Evolutionary conservation across 2,329 filamentous ascomycete species (phyloP).

Genomic region (Emmonsiellopsis sp.): DNA sequence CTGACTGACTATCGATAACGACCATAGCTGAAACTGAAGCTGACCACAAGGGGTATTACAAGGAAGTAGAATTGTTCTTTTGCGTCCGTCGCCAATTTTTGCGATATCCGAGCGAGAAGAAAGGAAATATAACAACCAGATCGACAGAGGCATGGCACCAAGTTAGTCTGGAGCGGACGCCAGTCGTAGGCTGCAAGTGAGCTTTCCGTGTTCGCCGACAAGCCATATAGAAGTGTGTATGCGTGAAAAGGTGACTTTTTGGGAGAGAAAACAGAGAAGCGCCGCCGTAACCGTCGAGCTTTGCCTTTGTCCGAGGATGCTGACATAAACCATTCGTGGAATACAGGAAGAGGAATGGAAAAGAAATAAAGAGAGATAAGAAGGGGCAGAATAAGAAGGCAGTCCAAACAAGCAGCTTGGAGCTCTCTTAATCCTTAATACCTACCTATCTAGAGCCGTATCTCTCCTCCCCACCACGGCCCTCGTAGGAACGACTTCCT

Average conservation of each 20-base stretch:
- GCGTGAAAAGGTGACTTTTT: constrained; percentile 27
- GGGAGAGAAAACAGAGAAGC: constrained; percentile 28
- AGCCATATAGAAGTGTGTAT: constrained; percentile 16
- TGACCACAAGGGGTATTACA: constrained; percentile 39
- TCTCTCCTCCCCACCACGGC: constrained; percentile 29
- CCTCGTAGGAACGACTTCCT: constrained; percentile 28
- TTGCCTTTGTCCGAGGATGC: constrained; percentile 20
- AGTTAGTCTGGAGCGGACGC: constrained; percentile 12
- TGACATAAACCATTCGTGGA: constrained; percentile 29
- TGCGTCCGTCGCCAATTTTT: constrained; percentile 34
- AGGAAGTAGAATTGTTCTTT: constrained; percentile 27
- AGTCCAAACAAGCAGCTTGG: constrained; percentile 4
- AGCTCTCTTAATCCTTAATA: constrained; percentile 12
- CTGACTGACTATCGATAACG: constrained; percentile 29
- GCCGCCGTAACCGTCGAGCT: constrained; percentile 28
- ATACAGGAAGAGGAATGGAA: constrained; percentile 20
- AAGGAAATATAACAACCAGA: constrained; percentile 27
- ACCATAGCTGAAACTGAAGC: constrained; percentile 30
- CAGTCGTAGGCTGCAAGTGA: constrained; percentile 23
- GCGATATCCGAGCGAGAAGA: constrained; percentile 30
- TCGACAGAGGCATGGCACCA: neutral
- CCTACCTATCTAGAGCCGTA: constrained; percentile 34
- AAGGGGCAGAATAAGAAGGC: neutral
- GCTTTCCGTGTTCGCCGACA: constrained; percentile 27
- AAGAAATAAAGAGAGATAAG: constrained; percentile 15